A percentile compares a stretch with the other conserved stretches of the same genome.
Conservation (phyloP, 2,329 filamentous ascomycete genomes). For the Rosellinia necatrix region DNA sequence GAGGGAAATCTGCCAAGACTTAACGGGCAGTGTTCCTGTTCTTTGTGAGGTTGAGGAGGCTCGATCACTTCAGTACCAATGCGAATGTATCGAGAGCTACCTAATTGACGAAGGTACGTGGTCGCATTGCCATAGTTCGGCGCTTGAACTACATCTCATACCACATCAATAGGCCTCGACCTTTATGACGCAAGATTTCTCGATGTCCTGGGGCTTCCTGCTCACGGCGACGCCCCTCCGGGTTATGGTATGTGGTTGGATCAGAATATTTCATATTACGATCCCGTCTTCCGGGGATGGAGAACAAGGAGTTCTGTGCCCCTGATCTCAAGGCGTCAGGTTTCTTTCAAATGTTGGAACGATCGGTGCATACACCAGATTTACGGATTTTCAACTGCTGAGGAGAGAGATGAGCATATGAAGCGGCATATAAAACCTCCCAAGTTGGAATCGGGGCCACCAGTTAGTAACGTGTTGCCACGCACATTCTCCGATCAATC, state of each 20-base stretch:
- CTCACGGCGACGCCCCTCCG: constrained; percentile 48
- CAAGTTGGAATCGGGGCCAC: constrained; percentile 53
- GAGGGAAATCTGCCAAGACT: constrained; percentile 40
- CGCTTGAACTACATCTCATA: constrained; percentile 17
- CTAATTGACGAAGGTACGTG: constrained; percentile 54
- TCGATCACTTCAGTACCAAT: constrained; percentile 60
- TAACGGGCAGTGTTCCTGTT: constrained; percentile 47
- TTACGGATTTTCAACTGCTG: constrained; percentile 57
- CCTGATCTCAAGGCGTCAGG: constrained; percentile 43
- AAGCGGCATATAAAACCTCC: constrained; percentile 49
- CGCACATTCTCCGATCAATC: constrained; percentile 43
- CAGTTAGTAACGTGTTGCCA: constrained; percentile 45
- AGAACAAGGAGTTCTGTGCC: constrained; percentile 45
- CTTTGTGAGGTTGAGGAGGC: constrained; percentile 63
- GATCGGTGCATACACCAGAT: constrained; percentile 62
- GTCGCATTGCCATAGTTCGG: constrained; percentile 3
- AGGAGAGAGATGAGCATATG: constrained; percentile 58
- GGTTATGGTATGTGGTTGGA: constrained; percentile 59
- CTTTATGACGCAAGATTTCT: constrained; percentile 48
- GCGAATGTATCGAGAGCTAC: constrained; percentile 60
- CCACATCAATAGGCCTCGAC: constrained; percentile 46
- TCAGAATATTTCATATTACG: constrained; percentile 54
- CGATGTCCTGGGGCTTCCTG: constrained; percentile 45
- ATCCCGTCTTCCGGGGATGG: constrained; percentile 51
- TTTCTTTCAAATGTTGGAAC: constrained; percentile 60